phyloP scores from a whole-genome alignment of 148 eudicot species.

The Limonium bicolor region DNA sequence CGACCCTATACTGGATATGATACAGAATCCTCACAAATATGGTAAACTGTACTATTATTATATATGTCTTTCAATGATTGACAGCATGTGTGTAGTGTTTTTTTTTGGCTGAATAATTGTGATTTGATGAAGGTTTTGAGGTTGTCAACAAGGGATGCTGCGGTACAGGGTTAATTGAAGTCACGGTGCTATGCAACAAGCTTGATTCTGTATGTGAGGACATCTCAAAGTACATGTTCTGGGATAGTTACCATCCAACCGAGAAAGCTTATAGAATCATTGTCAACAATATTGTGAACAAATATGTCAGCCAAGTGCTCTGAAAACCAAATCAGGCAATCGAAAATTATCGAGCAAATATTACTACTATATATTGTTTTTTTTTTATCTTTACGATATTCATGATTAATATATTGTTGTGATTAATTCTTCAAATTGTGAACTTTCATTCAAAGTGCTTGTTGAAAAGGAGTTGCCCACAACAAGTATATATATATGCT shows the following conservation, averaged over 20 bases:
- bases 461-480: no score
- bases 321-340: no score
- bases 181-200: slow-evolving; percentile 26
- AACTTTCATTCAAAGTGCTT: no score
- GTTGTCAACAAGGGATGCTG: slow-evolving; percentile 51
- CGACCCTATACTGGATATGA: slow-evolving; percentile 26
- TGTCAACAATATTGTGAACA: slow-evolving; percentile 3
- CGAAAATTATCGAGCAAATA: no score
- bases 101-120: neutral
- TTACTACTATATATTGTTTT: no score
- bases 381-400: no score
- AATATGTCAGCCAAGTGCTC: slow-evolving; percentile 5
- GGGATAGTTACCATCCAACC: slow-evolving; percentile 56
- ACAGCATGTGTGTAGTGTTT: neutral
- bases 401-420: no score
- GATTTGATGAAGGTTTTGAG: slow-evolving; percentile 27
- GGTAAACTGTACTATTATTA: slow-evolving; percentile 15
- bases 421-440: no score
- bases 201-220: slow-evolving; percentile 17
- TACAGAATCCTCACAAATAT: slow-evolving; percentile 25
- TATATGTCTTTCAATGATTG: neutral
- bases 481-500: no score
- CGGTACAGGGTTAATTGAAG: slow-evolving; percentile 50
- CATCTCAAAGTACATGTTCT: slow-evolving; percentile 32
- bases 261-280: slow-evolving; percentile 29